Conservation (phyloP, 225 moss, liverwort and hornwort genomes). For the Marchantia polymorpha region DNA sequence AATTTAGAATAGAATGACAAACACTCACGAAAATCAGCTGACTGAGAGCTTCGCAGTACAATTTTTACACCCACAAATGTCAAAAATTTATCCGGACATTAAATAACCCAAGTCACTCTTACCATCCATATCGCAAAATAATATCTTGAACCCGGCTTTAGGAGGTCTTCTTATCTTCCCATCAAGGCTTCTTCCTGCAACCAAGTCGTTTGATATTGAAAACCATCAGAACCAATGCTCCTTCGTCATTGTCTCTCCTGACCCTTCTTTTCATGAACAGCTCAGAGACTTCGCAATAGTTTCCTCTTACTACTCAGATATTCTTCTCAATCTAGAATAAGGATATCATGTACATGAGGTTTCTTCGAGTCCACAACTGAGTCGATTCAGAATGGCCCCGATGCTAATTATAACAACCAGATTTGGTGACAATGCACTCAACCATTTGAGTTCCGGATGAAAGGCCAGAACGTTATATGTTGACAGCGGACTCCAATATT, state of each 20-base stretch:
- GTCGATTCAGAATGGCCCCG: conserved; percentile 3
- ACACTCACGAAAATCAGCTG: too few relatives aligned
- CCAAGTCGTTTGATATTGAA: not conserved
- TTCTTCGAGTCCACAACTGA: not conserved
- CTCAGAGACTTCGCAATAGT: not conserved
- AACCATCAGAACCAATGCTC: too few relatives aligned
- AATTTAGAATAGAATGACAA: too few relatives aligned
- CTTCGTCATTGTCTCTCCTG: conserved; percentile 5
- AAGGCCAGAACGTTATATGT: not conserved
- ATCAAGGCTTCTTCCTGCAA: conserved; percentile 36
- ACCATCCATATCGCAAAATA: conserved; percentile 98
- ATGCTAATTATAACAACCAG: not conserved
- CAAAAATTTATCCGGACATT: not conserved
- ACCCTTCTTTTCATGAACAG: not conserved
- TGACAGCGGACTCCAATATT: not conserved
- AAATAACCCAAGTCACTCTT: conserved; percentile 4
- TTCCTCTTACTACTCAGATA: not conserved
- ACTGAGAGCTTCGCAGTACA: too few relatives aligned
- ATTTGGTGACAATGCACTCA: not conserved
- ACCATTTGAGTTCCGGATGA: not conserved
- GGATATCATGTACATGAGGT: not conserved
- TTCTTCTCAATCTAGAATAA: not conserved
- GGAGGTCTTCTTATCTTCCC: conserved; percentile 20
- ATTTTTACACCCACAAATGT: not conserved
- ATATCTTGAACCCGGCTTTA: conserved; percentile 57